Conservation (phyloP, 495 filamentous ascomycete species). For the Margaritispora aquatica region DNA sequence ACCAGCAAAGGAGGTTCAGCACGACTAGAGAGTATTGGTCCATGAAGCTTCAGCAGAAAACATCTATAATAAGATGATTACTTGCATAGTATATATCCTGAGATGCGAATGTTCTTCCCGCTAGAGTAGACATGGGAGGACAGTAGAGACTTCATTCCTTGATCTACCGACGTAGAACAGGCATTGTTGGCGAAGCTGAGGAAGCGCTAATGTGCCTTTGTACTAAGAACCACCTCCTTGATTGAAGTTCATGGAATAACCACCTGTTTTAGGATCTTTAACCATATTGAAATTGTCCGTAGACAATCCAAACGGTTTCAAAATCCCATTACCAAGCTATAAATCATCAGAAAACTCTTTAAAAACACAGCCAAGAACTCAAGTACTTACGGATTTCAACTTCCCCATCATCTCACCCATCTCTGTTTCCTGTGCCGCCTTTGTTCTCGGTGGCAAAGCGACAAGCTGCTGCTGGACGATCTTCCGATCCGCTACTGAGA, state of each 20-base stretch:
- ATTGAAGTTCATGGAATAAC: conserved; percentile 87
- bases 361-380: background rate
- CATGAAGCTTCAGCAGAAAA: too few species aligned
- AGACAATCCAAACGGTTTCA: conserved; percentile 88
- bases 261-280: conserved; percentile 82
- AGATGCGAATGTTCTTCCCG: too few species aligned
- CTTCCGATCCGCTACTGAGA: conserved; percentile 57
- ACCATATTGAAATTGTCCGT: conserved; percentile 92
- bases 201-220: background rate
- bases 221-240: conserved; percentile 26
- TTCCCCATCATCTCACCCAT: conserved; percentile 96
- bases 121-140: too few species aligned
- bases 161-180: too few species aligned
- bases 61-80: too few species aligned
- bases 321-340: conserved; percentile 79
- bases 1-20: too few species aligned
- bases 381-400: conserved; percentile 66
- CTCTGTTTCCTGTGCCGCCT: conserved; percentile 74
- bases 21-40: too few species aligned
- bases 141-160: background rate
- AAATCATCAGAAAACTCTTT: conserved; percentile 2
- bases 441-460: conserved; percentile 57
- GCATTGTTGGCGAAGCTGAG: too few species aligned
- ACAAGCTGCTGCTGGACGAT: conserved; percentile 60
- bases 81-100: too few species aligned